Conservation (phyloP, 208 protist genomes). For the Crithidia acanthocephali region DNA sequence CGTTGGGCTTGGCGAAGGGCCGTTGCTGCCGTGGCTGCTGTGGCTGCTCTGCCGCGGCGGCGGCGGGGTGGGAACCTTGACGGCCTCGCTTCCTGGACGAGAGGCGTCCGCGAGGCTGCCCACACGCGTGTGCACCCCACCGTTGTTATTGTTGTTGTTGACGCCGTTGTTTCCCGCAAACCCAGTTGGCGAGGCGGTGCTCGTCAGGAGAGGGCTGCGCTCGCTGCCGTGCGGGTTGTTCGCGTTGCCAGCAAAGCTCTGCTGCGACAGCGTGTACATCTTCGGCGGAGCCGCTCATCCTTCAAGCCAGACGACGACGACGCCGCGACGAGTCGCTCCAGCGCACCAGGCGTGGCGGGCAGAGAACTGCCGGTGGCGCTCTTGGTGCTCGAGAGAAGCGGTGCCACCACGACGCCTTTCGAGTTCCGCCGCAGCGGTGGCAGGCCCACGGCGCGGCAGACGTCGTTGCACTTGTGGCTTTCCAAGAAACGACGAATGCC, state of each 20-base stretch:
- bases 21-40: constrained; percentile 4
- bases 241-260: neutral
- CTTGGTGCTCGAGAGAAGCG: constrained; percentile 4
- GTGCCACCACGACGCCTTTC: constrained; percentile 10
- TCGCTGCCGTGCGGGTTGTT: constrained; percentile 1
- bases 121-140: constrained; percentile 1
- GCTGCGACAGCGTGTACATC: constrained; percentile 27
- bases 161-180: neutral
- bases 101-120: constrained; percentile 13
- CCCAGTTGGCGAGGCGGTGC: neutral
- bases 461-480: constrained; percentile 84
- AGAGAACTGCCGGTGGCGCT: constrained; percentile 10
- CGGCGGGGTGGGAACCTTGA: neutral
- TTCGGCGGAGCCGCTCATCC: constrained; percentile 58
- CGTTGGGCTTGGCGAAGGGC: neutral
- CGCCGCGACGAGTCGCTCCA: constrained; percentile 7
- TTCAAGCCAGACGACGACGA: constrained; percentile 18
- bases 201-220: neutral
- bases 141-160: neutral
- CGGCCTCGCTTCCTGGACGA: constrained; percentile 5
- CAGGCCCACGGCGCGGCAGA: constrained; percentile 73
- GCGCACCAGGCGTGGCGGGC: constrained; percentile 10
- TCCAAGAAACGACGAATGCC: constrained; percentile 78
- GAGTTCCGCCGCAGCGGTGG: constrained; percentile 38
- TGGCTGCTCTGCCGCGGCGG: neutral